Conservation (phyloP, 2,329 filamentous ascomycete genomes). For the Ilyonectria robusta region DNA sequence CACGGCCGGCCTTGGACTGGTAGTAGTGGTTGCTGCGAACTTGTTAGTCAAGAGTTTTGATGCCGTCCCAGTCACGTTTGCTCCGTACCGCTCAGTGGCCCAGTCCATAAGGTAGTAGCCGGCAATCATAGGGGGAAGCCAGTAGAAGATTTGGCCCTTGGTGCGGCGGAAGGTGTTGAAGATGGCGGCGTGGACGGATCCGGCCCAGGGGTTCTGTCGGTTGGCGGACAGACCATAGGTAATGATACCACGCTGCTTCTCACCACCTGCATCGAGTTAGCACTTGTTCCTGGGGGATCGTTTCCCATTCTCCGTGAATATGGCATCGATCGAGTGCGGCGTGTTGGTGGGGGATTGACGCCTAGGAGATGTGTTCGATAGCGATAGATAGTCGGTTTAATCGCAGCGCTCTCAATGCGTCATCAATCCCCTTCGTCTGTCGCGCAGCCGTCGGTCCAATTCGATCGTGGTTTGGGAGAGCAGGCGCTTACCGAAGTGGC, state of each 20-base stretch:
- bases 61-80: background rate
- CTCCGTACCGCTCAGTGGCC: constrained; percentile 87
- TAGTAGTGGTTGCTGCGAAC: constrained; percentile 80
- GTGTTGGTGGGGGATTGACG: background rate
- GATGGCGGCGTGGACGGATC: constrained; percentile 82
- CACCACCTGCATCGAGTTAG: constrained; percentile 62
- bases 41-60: constrained; percentile 28
- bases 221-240: constrained; percentile 87
- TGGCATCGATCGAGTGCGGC: constrained; percentile 10
- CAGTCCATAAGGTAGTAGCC: constrained; percentile 91
- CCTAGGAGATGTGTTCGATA: constrained; percentile 13
- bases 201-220: constrained; percentile 89
- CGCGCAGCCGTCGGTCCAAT: constrained; percentile 35
- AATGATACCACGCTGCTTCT: constrained; percentile 75
- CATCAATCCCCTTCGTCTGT: constrained; percentile 44
- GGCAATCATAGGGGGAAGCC: constrained; percentile 81
- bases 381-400: constrained; percentile 26
- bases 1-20: constrained; percentile 83
- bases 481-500: constrained; percentile 76
- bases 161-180: constrained; percentile 97
- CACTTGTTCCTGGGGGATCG: constrained; percentile 8
- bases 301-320: constrained; percentile 5
- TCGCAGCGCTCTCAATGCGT: constrained; percentile 33
- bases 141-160: constrained; percentile 89
- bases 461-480: constrained; percentile 36